Evolutionary conservation across 140 eudicot species (phyloP).

Genomic region (Stevia rebaudiana): DNA sequence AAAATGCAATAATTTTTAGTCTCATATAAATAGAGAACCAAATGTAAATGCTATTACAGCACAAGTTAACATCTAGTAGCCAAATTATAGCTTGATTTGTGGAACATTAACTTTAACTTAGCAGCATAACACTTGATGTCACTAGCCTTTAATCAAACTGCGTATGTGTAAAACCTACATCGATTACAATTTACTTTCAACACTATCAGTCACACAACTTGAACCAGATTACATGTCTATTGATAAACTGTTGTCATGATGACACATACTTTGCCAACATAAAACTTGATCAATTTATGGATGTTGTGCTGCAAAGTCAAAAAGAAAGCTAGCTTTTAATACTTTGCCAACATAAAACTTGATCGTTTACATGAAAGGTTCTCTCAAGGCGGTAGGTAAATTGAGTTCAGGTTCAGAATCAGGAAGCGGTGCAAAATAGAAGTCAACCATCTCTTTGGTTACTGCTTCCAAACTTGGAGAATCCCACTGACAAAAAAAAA

Average conservation of each 20-base stretch:
- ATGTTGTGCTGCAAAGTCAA: background rate
- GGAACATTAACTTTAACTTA: background rate
- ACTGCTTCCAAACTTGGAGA: constrained; percentile 60
- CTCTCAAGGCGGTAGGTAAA: constrained; percentile 71
- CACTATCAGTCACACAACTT: background rate
- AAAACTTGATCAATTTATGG: constrained; percentile 18
- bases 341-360: background rate
- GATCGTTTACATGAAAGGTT: constrained; percentile 54
- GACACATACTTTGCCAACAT: constrained; percentile 8
- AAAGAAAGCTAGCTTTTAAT: background rate
- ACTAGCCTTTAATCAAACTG: background rate
- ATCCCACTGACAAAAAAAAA: constrained; percentile 60
- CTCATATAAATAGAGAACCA: no score
- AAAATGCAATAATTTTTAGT: no score
- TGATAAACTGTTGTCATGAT: background rate
- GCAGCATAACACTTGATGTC: background rate
- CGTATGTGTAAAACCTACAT: background rate
- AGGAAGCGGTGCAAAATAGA: constrained; percentile 49
- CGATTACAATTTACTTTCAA: background rate
- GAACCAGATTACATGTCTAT: constrained; percentile 10
- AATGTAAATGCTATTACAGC: background rate
- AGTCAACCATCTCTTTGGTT: constrained; percentile 75
- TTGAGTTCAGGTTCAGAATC: constrained; percentile 52
- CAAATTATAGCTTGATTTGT: background rate
- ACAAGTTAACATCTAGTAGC: background rate